Evolutionary conservation across 352 stramenopile species (phyloP), one percentile per base, ranked within the genome.

Genomic region (Hyphochytrium catenoides): DNA sequence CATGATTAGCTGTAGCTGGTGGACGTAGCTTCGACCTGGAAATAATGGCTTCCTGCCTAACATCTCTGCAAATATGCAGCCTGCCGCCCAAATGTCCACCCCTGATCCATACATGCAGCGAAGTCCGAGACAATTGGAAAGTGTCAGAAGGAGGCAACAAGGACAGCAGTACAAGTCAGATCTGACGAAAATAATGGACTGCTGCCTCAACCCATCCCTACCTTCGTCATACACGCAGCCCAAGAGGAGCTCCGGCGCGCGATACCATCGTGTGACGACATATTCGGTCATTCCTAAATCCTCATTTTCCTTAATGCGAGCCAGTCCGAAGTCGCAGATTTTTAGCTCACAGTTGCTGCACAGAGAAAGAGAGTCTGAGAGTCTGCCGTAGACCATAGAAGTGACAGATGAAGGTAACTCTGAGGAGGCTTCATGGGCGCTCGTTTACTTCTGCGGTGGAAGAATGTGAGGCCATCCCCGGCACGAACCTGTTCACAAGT

Each of bases 301-400:
- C 19, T 84, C 66, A 0, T 62, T 55, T 43, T 84, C 69, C 41
- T 69, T 78, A 0, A 67, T 76, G 9, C 85, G 73, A 23, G 82
- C 79, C 7, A 95, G 59, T 15, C 85, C 85, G 28, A 96, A 74
- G 46, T 96, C 85, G 54, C 85, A 95, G 45, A 96, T 89, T 53
- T 95, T 95, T 26, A 96, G 62, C 48, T 93, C 62, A 35, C 84
- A 95, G 46, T 95, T 91, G n/a, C 57, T 70, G 36, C 0, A n/a
- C n/a, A n/a, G n/a, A n/a, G n/a, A n/a, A n/a, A n/a, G n/a, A n/a
- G n/a, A n/a, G n/a, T n/a, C n/a, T n/a, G n/a, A n/a, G n/a, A n/a
- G n/a, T n/a, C n/a, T n/a, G n/a, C n/a, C n/a, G n/a, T n/a, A n/a
- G n/a, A n/a, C n/a, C n/a, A n/a, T n/a, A n/a, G n/a, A n/a, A n/a